These are phyloP conservation scores for Lathyrus oleraceus DNA, from an alignment of 306 rosid genomes.

Conservation along the genomic window DNA sequence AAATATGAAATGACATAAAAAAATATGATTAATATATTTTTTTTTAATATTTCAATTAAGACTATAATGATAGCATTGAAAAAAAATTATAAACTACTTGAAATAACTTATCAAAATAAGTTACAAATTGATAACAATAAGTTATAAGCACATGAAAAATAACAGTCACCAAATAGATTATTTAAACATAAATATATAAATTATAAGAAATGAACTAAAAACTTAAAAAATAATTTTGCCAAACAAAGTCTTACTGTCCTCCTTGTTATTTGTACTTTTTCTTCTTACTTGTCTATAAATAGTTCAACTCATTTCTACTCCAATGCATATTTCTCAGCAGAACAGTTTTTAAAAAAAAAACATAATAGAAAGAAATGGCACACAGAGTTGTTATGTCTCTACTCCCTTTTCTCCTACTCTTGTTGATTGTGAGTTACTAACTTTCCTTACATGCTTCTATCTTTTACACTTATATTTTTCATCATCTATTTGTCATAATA, in stretches of 20 bases:
- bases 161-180: no score
- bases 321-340: not conserved
- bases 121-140: not conserved
- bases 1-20: no score
- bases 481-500: not conserved
- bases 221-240: not conserved
- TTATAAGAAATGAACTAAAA: not conserved
- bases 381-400: not conserved
- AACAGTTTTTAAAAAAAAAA: not conserved
- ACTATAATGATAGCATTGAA: not conserved
- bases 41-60: not conserved
- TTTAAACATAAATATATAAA: no score
- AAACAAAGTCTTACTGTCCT: not conserved
- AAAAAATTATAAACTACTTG: not conserved
- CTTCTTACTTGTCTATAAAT: not conserved
- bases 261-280: not conserved
- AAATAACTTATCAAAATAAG: not conserved
- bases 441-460: not conserved
- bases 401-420: not conserved
- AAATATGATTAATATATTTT: no score
- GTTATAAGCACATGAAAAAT: no score
- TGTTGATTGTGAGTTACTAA: not conserved
- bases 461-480: not conserved
- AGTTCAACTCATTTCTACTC: not conserved
- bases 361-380: not conserved